Conservation (phyloP, 1,284 basidiomycete species). For the Cryptococcus sp. region DNA sequence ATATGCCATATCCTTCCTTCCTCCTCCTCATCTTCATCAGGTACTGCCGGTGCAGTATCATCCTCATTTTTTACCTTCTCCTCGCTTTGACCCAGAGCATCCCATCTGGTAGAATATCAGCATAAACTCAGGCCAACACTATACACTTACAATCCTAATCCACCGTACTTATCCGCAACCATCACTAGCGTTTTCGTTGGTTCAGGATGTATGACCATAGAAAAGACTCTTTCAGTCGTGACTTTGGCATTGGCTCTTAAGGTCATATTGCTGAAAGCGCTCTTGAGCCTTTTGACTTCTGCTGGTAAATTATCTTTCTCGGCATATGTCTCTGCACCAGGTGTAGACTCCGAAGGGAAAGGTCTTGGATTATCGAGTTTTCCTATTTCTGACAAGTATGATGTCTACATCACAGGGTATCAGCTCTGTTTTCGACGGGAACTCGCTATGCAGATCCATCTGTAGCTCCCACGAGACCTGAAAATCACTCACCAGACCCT, state of each 20-base stretch:
- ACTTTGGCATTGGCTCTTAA: slow-evolving; percentile 44
- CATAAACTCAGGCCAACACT: not conserved
- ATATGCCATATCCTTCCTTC: slow-evolving; percentile 46
- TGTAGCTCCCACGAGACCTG: not conserved
- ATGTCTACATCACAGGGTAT: not conserved
- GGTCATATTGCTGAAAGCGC: slow-evolving; percentile 32
- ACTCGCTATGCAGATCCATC: not conserved
- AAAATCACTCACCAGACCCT: slow-evolving; percentile 19
- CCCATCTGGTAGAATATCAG: slow-evolving; percentile 27
- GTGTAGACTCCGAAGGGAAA: slow-evolving; percentile 17
- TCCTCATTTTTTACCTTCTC: slow-evolving; percentile 31
- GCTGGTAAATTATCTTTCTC: slow-evolving; percentile 9
- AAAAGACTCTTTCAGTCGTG: slow-evolving; percentile 48
- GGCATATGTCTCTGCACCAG: slow-evolving; percentile 5
- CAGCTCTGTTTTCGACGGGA: not conserved
- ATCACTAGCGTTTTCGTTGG: slow-evolving; percentile 47
- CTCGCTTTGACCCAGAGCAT: slow-evolving; percentile 27
- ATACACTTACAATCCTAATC: slow-evolving; percentile 46
- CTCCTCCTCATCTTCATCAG: slow-evolving; percentile 16
- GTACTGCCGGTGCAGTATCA: slow-evolving; percentile 14
- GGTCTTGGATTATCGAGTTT: not conserved
- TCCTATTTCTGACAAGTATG: not conserved
- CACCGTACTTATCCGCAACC: slow-evolving; percentile 49
- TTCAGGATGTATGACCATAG: slow-evolving; percentile 49
- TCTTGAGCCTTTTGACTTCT: slow-evolving; percentile 28